phyloP scores from a whole-genome alignment of 2,329 filamentous ascomycete genomes.

The Arthrobotrys iridis region DNA sequence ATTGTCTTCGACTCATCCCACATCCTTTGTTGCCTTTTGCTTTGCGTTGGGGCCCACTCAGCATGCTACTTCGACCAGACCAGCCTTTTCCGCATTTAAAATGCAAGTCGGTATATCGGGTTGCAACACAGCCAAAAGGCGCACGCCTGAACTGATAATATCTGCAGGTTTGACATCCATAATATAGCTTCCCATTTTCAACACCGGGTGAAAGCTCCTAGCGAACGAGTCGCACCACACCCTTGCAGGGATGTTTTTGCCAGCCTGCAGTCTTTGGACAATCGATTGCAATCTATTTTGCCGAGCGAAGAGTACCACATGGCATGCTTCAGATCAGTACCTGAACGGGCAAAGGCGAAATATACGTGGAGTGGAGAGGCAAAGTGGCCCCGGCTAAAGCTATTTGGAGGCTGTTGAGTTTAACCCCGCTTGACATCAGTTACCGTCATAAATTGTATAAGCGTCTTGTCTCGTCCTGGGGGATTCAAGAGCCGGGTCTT shows the following conservation, averaged over 20 bases:
- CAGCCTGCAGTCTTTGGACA: constrained; percentile 8
- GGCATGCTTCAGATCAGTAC: constrained; percentile 47
- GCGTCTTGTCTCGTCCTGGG: background rate
- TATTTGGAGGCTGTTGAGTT: constrained; percentile 7
- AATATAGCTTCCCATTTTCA: constrained; percentile 3
- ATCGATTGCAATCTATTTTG: constrained; percentile 41
- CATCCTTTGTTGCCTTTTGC: no score
- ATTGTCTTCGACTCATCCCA: no score
- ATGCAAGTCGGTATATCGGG: background rate
- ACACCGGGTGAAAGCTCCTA: constrained; percentile 45
- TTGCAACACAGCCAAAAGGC: background rate
- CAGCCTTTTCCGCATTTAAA: background rate
- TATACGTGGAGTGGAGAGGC: constrained; percentile 1
- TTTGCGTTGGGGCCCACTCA: no score
- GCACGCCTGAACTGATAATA: background rate
- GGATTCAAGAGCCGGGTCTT: background rate
- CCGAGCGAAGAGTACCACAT: constrained; percentile 49
- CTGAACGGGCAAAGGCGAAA: constrained; percentile 42
- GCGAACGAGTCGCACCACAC: constrained; percentile 20
- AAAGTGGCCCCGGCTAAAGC: constrained; percentile 48
- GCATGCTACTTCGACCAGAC: no score
- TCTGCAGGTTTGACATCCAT: background rate
- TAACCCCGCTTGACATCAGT: constrained; percentile 51
- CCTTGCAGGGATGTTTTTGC: constrained; percentile 29
- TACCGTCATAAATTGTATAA: constrained; percentile 12